These are phyloP conservation scores for Epicoccum sorghinum DNA, from an alignment of 2,329 filamentous ascomycete species.

Conservation along the genomic window DNA sequence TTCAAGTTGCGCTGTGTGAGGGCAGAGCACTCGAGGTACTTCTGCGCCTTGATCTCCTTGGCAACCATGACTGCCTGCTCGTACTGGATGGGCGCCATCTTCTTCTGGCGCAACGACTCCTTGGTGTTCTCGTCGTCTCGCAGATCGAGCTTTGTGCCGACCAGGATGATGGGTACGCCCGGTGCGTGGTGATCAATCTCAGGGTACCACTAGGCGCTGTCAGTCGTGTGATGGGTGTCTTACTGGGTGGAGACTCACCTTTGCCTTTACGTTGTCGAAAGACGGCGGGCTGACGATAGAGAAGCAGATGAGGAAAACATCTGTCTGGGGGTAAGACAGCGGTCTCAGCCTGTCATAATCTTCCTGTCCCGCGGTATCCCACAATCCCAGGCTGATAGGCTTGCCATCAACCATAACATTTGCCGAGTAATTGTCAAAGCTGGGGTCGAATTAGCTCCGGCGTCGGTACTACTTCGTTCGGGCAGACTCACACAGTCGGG, in stretches of 20 bases:
- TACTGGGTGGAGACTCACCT: constrained; percentile 64
- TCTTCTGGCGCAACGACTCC: constrained; percentile 83
- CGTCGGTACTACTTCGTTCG: neutral
- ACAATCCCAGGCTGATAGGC: constrained; percentile 93
- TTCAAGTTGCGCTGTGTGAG: constrained; percentile 96
- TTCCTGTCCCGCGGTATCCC: constrained; percentile 99
- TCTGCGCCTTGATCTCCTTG: constrained; percentile 94
- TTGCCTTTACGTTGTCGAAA: constrained; percentile 98
- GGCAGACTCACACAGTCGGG: constrained; percentile 79
- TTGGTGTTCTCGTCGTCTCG: constrained; percentile 84
- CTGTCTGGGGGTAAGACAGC: constrained; percentile 96
- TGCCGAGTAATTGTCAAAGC: constrained; percentile 98
- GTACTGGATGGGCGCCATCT: constrained; percentile 96
- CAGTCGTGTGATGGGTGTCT: constrained; percentile 17
- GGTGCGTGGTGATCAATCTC: constrained; percentile 98
- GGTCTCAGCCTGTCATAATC: constrained; percentile 96
- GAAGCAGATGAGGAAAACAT: constrained; percentile 98
- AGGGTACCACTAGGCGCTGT: constrained; percentile 77
- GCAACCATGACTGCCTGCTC: constrained; percentile 87
- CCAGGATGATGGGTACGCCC: constrained; percentile 92
- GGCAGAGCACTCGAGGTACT: constrained; percentile 97
- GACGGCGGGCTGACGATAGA: constrained; percentile 97
- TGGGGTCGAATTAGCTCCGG: constrained; percentile 49
- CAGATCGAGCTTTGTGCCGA: constrained; percentile 95
- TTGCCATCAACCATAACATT: constrained; percentile 99